A percentile compares a stretch with the other conserved stretches of the same genome.
These are phyloP conservation scores for Penicillium sp. DNA, from an alignment of 2,329 filamentous ascomycete species.

Conservation along the genomic window DNA sequence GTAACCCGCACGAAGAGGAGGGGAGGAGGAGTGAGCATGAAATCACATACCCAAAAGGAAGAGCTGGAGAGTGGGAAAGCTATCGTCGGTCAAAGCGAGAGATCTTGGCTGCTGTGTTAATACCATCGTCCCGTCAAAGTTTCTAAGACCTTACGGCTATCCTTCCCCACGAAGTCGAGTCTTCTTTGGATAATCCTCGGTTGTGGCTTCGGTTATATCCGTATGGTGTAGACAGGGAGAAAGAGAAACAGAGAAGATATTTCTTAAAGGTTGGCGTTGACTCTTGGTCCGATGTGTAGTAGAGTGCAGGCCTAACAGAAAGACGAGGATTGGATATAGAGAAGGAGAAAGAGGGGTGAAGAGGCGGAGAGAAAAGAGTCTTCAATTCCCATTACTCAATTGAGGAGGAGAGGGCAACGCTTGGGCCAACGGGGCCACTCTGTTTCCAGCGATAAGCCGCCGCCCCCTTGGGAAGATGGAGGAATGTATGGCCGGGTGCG, in stretches of 20 bases:
- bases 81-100: slow-evolving; percentile 64
- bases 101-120: slow-evolving; percentile 61
- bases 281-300: neutral
- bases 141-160: slow-evolving; percentile 57
- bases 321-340: neutral
- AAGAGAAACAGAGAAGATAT: neutral
- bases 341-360: slow-evolving; percentile 7
- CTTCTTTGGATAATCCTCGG: slow-evolving; percentile 10
- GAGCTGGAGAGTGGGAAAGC: slow-evolving; percentile 80
- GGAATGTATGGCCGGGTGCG: slow-evolving; percentile 1
- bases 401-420: neutral
- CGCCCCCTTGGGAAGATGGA: neutral
- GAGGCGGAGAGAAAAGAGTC: slow-evolving; percentile 12
- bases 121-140: slow-evolving; percentile 57
- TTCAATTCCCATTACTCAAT: slow-evolving; percentile 19
- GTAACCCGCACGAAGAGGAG: neutral
- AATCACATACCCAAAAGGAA: slow-evolving; percentile 73
- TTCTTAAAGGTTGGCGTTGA: neutral
- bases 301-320: neutral
- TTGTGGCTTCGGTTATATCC: neutral
- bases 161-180: slow-evolving; percentile 27
- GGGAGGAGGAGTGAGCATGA: slow-evolving; percentile 18
- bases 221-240: neutral
- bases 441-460: slow-evolving; percentile 4
- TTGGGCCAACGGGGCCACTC: slow-evolving; percentile 1